Base-by-base conservation (phyloP, 495 filamentous ascomycete species). In the Penicillium herquei region DNA sequence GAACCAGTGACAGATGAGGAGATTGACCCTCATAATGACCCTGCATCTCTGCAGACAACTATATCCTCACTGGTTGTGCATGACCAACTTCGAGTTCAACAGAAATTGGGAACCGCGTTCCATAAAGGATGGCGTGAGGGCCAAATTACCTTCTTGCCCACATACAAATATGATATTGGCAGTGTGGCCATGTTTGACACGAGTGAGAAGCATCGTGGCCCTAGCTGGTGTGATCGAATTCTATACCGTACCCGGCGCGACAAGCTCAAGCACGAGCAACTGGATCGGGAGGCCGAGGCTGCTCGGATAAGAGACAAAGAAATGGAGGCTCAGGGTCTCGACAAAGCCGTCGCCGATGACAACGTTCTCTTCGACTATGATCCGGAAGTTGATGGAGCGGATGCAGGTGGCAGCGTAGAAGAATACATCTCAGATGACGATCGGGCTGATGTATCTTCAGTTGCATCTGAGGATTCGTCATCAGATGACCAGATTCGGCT, bases 191-290 rank as follows among this genome's bases (percentile, higher is more conserved):
- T 88, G 54, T 98, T 96, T 66, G 95, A 99, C 72, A 89, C 91
- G 0, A 96, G 91, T 56, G 95, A 96, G 61, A 99, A 98, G 77
- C 84, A 86, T 48, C 80, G 95, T 47, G 87, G 88, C 12, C 95
- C 95, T 5, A 96, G 91, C 66, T 99, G 93, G 93, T 99, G 95
- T 67, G 95, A 99, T 70, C 86, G 95, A n/a, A 92, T 99, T 43
- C 72, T 99, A 0, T 99, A 82, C 63, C 82, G 92, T 34, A 89
- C 89, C 1, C 83, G 87, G 37, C 82, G 77, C 48, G 87, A 91
- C 59, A 85, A 79, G 52, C 67, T 86, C 4, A 79, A 76, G n/a
- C 89, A 92, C 62, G 84, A 92, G n/a, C 75, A 72, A 49, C 86
- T 83, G 52, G 64, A 79, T 3, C 75, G 78, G 50, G 87, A 91